A percentile compares a stretch with the other conserved stretches of the same genome.
Evolutionary conservation across 2,329 filamentous ascomycete genomes (phyloP).

Genomic region (Diaporthe helianthi): DNA sequence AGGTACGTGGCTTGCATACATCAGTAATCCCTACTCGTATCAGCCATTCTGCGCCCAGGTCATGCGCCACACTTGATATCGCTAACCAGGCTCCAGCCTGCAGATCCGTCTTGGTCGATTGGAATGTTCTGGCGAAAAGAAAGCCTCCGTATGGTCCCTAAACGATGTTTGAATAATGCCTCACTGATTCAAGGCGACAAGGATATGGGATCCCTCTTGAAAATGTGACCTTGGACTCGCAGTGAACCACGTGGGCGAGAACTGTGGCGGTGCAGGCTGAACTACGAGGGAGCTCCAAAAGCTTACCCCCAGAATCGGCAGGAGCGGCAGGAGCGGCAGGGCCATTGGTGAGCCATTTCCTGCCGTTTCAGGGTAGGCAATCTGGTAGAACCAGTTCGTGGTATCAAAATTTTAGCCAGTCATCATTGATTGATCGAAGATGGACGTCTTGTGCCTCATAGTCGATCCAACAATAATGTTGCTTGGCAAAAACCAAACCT

Average conservation of each 20-base stretch:
- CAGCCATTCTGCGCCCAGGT: neutral
- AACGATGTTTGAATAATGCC: neutral
- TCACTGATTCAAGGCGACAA: neutral
- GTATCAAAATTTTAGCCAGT: neutral
- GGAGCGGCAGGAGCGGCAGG: neutral
- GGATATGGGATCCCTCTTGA: conserved; percentile 9
- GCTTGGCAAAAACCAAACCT: neutral
- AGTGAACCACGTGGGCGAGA: neutral
- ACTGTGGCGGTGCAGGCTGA: conserved; percentile 3
- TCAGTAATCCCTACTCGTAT: neutral
- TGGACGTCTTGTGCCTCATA: neutral
- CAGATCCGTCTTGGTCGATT: neutral
- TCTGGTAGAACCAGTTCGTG: neutral
- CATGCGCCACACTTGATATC: neutral
- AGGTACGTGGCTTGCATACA: neutral
- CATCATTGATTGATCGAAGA: neutral
- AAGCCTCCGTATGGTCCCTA: neutral
- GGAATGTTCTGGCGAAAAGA: neutral
- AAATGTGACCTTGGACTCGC: neutral
- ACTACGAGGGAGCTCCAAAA: neutral
- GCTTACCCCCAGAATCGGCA: neutral
- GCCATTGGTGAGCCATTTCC: neutral
- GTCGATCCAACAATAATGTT: neutral
- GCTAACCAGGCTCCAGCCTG: conserved; percentile 3
- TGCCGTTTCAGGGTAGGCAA: neutral